These are phyloP conservation scores for Sugiyamaella qingdaonensis DNA, from an alignment of 805 yeast species.

Conservation along the genomic window DNA sequence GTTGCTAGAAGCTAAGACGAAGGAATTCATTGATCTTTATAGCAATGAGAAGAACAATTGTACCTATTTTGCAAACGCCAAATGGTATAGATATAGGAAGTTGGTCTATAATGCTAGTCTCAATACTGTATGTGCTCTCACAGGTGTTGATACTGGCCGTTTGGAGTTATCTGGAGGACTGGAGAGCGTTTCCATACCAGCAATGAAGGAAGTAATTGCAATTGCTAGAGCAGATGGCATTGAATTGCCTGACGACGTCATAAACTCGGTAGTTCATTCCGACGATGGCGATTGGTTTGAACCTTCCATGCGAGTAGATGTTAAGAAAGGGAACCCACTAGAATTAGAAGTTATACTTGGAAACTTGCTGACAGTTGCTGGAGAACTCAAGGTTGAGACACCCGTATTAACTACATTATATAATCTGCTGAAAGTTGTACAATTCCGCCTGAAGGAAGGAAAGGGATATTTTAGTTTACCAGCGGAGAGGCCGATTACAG, in stretches of 20 bases:
- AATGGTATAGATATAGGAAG: not conserved
- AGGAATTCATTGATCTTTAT: not conserved
- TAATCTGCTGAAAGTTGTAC: conserved; percentile 42
- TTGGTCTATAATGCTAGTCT: conserved; percentile 1
- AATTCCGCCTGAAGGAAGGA: not conserved
- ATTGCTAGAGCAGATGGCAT: conserved; percentile 66
- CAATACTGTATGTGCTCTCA: conserved; percentile 2
- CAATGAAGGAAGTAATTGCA: conserved; percentile 55
- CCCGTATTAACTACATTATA: conserved; percentile 58
- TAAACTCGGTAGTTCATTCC: conserved; percentile 4
- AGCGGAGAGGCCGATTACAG: not conserved
- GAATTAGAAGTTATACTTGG: conserved; percentile 70
- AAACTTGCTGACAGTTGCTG: conserved; percentile 49
- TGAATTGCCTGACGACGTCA: not conserved
- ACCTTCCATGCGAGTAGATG: conserved; percentile 58
- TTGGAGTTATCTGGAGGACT: conserved; percentile 1
- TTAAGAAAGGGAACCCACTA: conserved; percentile 55
- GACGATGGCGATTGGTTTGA: conserved; percentile 39
- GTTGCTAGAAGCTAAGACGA: conserved; percentile 2
- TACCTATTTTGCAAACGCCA: not conserved
- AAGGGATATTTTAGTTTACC: not conserved
- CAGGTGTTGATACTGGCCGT: conserved; percentile 2
- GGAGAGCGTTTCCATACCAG: conserved; percentile 1
- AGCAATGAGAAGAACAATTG: conserved; percentile 3
- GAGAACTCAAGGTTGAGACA: conserved; percentile 43